Evolutionary conservation across 768 basidiomycete species (phyloP).

Genomic region (Tylopilus balloui): DNA sequence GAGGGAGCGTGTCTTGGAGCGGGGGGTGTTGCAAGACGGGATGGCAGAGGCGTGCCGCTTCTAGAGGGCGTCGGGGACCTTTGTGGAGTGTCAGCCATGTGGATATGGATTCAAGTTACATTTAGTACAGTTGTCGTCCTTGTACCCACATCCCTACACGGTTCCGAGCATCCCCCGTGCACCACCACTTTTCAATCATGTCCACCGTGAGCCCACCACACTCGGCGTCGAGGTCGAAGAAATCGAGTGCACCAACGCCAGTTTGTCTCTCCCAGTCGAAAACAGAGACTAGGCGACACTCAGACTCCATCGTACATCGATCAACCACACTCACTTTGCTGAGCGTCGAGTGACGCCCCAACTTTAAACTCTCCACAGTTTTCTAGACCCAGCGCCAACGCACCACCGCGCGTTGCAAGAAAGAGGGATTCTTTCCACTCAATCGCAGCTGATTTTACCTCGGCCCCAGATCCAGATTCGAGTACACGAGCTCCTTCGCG

Average conservation of each 20-base stretch:
- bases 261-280: constrained; percentile 36
- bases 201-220: constrained; percentile 37
- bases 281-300: constrained; percentile 38
- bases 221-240: constrained; percentile 45
- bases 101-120: neutral
- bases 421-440: constrained; percentile 81
- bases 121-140: constrained; percentile 36
- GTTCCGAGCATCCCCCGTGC: constrained; percentile 68
- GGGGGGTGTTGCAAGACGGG: constrained; percentile 51
- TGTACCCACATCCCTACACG: constrained; percentile 72
- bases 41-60: constrained; percentile 39
- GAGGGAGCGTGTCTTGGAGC: constrained; percentile 51
- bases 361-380: constrained; percentile 50
- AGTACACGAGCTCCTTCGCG: constrained; percentile 50
- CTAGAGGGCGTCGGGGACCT: constrained; percentile 34
- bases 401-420: constrained; percentile 79
- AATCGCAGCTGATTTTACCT: constrained; percentile 40
- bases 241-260: constrained; percentile 66
- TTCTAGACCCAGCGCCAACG: constrained; percentile 59
- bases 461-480: constrained; percentile 3
- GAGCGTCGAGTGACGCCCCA: constrained; percentile 70
- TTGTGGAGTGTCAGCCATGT: constrained; percentile 26
- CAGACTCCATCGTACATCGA: neutral
- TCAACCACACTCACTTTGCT: constrained; percentile 51
- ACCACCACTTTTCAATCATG: constrained; percentile 88